A percentile compares a stretch with the other conserved stretches of the same genome.
These are phyloP conservation scores for Tulasnella sp. DNA, from an alignment of 768 basidiomycete species.

Conservation along the genomic window DNA sequence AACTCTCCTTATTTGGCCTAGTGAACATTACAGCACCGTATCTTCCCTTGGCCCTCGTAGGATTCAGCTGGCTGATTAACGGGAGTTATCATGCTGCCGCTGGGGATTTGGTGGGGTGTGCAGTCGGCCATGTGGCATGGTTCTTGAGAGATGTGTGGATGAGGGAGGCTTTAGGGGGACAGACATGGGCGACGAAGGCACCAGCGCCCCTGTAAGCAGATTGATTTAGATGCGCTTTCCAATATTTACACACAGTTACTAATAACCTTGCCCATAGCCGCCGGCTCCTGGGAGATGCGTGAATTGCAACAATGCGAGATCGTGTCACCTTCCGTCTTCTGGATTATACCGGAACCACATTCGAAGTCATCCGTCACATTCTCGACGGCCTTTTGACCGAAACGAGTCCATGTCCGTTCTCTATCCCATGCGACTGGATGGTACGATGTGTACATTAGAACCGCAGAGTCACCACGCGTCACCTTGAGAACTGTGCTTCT, in stretches of 20 bases:
- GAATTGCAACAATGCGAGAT: too few relatives aligned
- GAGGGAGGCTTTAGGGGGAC: conserved; percentile 74
- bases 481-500: too few relatives aligned
- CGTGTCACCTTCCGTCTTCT: too few relatives aligned
- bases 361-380: too few relatives aligned
- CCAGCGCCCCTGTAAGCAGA: conserved; percentile 61
- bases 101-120: conserved; percentile 72
- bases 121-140: conserved; percentile 79
- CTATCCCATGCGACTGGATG: too few relatives aligned
- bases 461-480: too few relatives aligned
- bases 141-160: conserved; percentile 79
- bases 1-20: conserved; percentile 92
- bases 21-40: conserved; percentile 94
- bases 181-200: conserved; percentile 58
- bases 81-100: conserved; percentile 78
- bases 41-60: conserved; percentile 83
- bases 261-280: conserved; percentile 33
- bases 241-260: background rate
- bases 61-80: conserved; percentile 55
- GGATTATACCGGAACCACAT: too few relatives aligned
- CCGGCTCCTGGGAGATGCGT: conserved; percentile 50
- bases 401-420: too few relatives aligned
- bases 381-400: too few relatives aligned
- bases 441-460: too few relatives aligned
- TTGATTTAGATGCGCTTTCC: conserved; percentile 18